Evolutionary conservation across 371 early-diverging fungal species (phyloP), one percentile per base, ranked within the genome.

Genomic region (Actinomortierella ambigua): DNA sequence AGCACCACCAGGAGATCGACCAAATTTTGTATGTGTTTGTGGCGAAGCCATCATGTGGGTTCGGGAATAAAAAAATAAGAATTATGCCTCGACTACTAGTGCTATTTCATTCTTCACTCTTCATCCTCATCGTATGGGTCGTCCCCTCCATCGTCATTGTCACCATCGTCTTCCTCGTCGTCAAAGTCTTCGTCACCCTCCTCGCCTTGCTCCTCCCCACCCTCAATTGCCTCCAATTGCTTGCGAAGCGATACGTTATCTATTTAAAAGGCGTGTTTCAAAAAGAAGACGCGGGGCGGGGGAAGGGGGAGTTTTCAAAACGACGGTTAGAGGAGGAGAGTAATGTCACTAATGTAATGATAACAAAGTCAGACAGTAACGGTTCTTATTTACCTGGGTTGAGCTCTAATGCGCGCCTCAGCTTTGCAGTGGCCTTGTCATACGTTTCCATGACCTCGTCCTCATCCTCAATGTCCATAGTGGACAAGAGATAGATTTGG

Each of bases 401-500:
- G 50, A 65, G 23, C 11, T 70, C 59, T 26, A 70, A 54, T 3
- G 76, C 76, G n/a, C 59, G 55, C 18, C 28, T 50, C 7, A 78
- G 70, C 39, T 59, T 68, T 26, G 70, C 68, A 2, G 62, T 69
- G 9, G 71, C 78, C n/a, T 58, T 61, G 53, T 76, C 71, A 50
- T 64, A 63, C 1, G 70, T 64, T 24, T 76, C 68, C 56, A 78
- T 64, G 46, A 68, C 56, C 42, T 48, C 13, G 27, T 78, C 76
- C 14, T 78, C 78, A 23, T 78, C 73, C n/a, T 56, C 64, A 22
- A 55, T 62, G 41, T 76, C 44, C n/a, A 57, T 64, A 14, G 65
- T 59, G 41, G 76, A 67, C 68, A 78, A 68, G 49, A 78, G 47
- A 59, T 68, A 78, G 3, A 65, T 71, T 53, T 78, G 71, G 7